Conservation (phyloP, 352 stramenopile species). For the Peronosclerospora sorghi region DNA sequence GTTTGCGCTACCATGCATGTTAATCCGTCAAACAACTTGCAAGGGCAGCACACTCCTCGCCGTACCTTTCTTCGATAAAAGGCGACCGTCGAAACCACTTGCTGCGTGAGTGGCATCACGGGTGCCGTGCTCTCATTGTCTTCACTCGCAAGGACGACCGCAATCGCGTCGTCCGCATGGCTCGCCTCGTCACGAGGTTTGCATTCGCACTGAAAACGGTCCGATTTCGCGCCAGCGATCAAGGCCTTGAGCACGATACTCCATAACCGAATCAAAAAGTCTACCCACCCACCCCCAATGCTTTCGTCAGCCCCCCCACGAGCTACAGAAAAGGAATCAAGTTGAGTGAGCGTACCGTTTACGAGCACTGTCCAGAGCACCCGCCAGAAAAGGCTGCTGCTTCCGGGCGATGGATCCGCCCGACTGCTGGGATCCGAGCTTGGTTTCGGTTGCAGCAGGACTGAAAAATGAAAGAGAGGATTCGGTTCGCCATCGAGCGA, state of each 20-base stretch:
- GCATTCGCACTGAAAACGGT: conserved; percentile 21
- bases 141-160: conserved; percentile 3
- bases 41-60: not conserved
- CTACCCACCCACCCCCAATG: too few species aligned
- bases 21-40: not conserved
- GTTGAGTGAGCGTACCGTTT: conserved; percentile 54
- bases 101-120: conserved; percentile 12
- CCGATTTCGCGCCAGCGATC: conserved; percentile 35
- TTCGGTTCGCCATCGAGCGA: conserved; percentile 53
- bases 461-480: conserved; percentile 37
- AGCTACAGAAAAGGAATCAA: too few species aligned
- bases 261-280: conserved; percentile 58
- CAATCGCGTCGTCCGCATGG: conserved; percentile 1
- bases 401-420: conserved; percentile 4
- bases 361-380: conserved; percentile 67
- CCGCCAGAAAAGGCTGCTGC: conserved; percentile 34
- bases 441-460: conserved; percentile 21
- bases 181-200: conserved; percentile 5
- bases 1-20: conserved; percentile 31
- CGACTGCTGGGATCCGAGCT: conserved; percentile 12
- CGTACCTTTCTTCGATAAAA: conserved; percentile 69
- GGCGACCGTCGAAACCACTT: conserved; percentile 21
- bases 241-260: conserved; percentile 51
- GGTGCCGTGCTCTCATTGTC: conserved; percentile 1
- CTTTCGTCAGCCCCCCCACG: too few species aligned